phyloP scores from a whole-genome alignment of 2,329 filamentous ascomycete genomes.

The Pyrenochaeta sp. region DNA sequence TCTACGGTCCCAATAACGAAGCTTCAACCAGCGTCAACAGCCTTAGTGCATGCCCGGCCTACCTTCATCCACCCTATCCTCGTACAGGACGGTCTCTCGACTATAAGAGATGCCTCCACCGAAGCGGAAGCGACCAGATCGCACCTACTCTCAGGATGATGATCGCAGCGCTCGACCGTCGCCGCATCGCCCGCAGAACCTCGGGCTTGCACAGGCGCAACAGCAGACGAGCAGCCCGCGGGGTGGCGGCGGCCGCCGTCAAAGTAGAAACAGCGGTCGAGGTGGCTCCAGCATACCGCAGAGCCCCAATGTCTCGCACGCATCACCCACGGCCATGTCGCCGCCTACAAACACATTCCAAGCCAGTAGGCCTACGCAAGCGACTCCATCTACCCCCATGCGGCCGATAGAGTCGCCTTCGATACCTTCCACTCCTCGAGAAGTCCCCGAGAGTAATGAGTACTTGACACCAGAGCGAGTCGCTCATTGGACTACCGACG shows the following conservation, averaged over 20 bases:
- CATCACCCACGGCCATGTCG: constrained; percentile 45
- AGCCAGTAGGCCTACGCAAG: constrained; percentile 23
- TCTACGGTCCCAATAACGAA: constrained; percentile 4
- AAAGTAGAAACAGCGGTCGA: constrained; percentile 38
- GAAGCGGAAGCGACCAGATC: constrained; percentile 66
- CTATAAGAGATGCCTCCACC: constrained; percentile 59
- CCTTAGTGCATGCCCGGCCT: constrained; percentile 39
- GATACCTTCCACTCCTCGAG: constrained; percentile 16
- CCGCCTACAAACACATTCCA: constrained; percentile 33
- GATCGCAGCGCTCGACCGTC: constrained; percentile 56
- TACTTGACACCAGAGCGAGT: constrained; percentile 76
- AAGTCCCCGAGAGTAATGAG: constrained; percentile 71
- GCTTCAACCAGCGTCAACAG: constrained; percentile 15
- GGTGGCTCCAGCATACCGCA: constrained; percentile 42
- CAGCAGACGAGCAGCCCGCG: constrained; percentile 39
- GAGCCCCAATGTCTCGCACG: constrained; percentile 39
- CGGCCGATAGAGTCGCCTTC: constrained; percentile 48
- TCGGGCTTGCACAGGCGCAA: constrained; percentile 62
- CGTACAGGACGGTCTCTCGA: constrained; percentile 39
- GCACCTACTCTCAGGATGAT: constrained; percentile 54
- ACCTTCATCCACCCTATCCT: constrained; percentile 27
- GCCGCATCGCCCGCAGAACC: constrained; percentile 60
- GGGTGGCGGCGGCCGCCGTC: constrained; percentile 39
- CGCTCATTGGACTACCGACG: constrained; percentile 71
- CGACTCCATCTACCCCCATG: constrained; percentile 27